Conservation (phyloP, 2,329 filamentous ascomycete species). For the Colletotrichum caudatum region DNA sequence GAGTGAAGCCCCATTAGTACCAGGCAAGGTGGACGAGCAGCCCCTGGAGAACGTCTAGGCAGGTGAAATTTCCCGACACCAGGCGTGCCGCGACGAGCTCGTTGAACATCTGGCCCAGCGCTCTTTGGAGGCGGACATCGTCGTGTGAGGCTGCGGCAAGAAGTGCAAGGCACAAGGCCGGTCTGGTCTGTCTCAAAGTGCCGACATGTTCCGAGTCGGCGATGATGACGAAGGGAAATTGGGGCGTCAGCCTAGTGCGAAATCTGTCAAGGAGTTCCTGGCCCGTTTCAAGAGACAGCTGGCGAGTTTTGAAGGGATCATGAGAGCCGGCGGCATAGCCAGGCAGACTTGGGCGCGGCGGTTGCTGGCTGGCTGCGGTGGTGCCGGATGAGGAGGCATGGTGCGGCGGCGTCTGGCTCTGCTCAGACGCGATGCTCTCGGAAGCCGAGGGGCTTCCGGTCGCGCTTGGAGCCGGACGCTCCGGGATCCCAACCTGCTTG, state of each 20-base stretch:
- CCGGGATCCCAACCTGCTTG: constrained; percentile 24
- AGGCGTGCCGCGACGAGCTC: constrained; percentile 46
- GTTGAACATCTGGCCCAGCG: constrained; percentile 47
- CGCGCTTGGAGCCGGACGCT: constrained; percentile 7
- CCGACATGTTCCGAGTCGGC: constrained; percentile 41
- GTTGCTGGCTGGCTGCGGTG: background rate
- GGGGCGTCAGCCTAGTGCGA: constrained; percentile 44
- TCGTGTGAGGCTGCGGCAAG: constrained; percentile 46
- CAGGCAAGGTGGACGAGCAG: constrained; percentile 50
- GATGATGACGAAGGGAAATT: constrained; percentile 50
- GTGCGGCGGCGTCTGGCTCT: constrained; percentile 10
- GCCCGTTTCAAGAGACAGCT: constrained; percentile 44
- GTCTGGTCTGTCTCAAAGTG: constrained; percentile 44
- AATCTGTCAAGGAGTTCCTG: constrained; percentile 47
- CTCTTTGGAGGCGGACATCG: constrained; percentile 45
- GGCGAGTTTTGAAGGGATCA: constrained; percentile 44
- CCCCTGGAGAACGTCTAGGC: constrained; percentile 49
- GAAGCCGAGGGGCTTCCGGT: constrained; percentile 26
- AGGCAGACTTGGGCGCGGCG: background rate
- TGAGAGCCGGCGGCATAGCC: background rate
- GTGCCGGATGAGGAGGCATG: background rate
- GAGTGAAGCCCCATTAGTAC: constrained; percentile 44
- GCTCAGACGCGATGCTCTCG: constrained; percentile 21
- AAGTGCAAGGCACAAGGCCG: constrained; percentile 47
- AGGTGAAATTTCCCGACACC: constrained; percentile 45